Conservation (phyloP, 2,329 filamentous ascomycete genomes). For the Shiraia bambusicola region DNA sequence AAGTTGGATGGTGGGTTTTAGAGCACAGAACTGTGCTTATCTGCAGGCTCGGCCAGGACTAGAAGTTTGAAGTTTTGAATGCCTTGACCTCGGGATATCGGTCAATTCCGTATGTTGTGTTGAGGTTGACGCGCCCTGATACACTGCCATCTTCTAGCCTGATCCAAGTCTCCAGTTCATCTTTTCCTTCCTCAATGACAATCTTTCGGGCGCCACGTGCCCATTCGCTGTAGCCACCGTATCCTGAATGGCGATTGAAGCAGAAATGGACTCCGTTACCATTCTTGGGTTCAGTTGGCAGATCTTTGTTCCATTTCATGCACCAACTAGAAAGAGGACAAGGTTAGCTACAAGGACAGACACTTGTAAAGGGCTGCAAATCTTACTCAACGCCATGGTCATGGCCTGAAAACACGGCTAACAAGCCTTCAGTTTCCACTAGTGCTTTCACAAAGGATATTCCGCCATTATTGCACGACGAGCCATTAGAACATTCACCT, state of each 20-base stretch:
- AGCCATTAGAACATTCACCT: conserved; percentile 18
- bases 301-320: conserved; percentile 43
- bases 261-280: conserved; percentile 55
- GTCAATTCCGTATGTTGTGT: conserved; percentile 61
- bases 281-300: conserved; percentile 34
- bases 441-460: conserved; percentile 67
- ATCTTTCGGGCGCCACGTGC: conserved; percentile 62
- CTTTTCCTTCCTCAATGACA: conserved; percentile 46
- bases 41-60: no score
- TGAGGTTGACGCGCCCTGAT: conserved; percentile 57
- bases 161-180: conserved; percentile 61
- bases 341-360: not conserved
- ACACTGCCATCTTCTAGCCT: conserved; percentile 58
- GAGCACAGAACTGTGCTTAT: no score
- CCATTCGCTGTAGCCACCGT: conserved; percentile 69
- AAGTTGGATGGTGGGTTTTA: no score
- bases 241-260: conserved; percentile 67
- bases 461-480: conserved; percentile 46
- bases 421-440: conserved; percentile 52
- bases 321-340: conserved; percentile 30
- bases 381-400: conserved; percentile 54
- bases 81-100: conserved; percentile 47
- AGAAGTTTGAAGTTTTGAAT: not conserved
- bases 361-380: not conserved
- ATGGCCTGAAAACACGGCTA: conserved; percentile 61